A percentile compares a stretch with the other conserved stretches of the same genome.
phyloP scores from a whole-genome alignment of 805 yeast genomes.

The Candida nitratophila region DNA sequence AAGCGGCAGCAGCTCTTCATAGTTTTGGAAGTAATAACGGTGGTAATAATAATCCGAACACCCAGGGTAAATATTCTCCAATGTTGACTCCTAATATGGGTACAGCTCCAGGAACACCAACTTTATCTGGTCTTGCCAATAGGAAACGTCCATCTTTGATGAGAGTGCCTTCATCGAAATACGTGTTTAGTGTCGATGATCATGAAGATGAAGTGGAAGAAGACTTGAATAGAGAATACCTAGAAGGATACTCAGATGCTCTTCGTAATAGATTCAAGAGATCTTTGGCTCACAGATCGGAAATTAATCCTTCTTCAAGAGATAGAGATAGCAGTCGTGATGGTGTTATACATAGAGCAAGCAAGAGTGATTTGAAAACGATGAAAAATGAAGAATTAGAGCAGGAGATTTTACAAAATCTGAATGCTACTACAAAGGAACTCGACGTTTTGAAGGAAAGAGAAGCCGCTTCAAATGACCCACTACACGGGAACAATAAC shows the following conservation, averaged over 20 bases:
- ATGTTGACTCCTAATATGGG: not conserved
- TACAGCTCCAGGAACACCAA: not conserved
- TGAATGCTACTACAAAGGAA: conserved; percentile 17
- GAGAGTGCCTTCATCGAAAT: conserved; percentile 23
- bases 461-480: conserved; percentile 14
- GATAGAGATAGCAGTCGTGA: conserved; percentile 9
- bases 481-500: no score
- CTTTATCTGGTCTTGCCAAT: not conserved
- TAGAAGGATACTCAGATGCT: conserved; percentile 73
- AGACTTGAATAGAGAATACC: conserved; percentile 49
- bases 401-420: conserved; percentile 17
- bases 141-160: conserved; percentile 13
- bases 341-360: not conserved
- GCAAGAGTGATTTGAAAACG: not conserved
- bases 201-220: conserved; percentile 66
- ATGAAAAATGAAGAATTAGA: conserved; percentile 19
- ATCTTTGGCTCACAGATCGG: conserved; percentile 3
- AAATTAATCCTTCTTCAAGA: conserved; percentile 3
- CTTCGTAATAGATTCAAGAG: conserved; percentile 39
- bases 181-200: conserved; percentile 74
- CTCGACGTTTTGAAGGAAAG: conserved; percentile 19
- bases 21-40: not conserved
- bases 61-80: not conserved
- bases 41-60: conserved; percentile 1
- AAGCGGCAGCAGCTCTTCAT: not conserved